These are phyloP conservation scores for Alternaria angustiovoidea DNA, from an alignment of 2,329 filamentous ascomycete species.

Conservation along the genomic window DNA sequence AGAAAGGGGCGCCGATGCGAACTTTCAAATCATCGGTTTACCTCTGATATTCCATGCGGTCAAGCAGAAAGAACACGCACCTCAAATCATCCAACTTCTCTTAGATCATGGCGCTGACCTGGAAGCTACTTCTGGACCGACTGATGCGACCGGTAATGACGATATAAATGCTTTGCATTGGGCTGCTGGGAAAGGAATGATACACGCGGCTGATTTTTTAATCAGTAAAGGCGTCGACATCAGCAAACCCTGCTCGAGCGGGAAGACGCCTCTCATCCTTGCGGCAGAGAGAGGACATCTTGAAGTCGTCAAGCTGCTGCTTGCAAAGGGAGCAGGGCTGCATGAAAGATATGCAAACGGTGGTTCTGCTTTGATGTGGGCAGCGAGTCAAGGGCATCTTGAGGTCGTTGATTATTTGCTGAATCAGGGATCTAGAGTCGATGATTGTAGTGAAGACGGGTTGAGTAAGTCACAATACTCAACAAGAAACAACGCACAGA, in stretches of 20 bases:
- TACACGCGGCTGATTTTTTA: conserved; percentile 28
- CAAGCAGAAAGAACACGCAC: conserved; percentile 3
- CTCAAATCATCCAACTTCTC: conserved; percentile 27
- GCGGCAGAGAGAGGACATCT: conserved; percentile 29
- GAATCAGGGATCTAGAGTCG: conserved; percentile 20
- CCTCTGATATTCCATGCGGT: conserved; percentile 26
- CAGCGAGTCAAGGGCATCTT: conserved; percentile 21
- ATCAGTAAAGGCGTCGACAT: conserved; percentile 25
- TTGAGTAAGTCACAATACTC: conserved; percentile 21
- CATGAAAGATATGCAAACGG: conserved; percentile 20
- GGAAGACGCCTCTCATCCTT: conserved; percentile 30
- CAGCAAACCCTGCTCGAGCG: conserved; percentile 19
- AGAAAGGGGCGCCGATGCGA: conserved; percentile 17
- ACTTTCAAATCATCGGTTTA: conserved; percentile 9
- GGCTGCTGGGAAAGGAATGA: conserved; percentile 24
- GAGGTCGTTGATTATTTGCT: conserved; percentile 27
- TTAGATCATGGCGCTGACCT: conserved; percentile 26
- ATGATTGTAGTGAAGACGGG: conserved; percentile 18
- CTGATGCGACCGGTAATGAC: neutral
- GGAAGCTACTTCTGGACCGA: conserved; percentile 10
- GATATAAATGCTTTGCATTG: conserved; percentile 29
- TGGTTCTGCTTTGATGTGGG: conserved; percentile 26
- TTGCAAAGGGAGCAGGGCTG: conserved; percentile 29
- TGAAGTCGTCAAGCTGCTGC: conserved; percentile 23
- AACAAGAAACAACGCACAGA: neutral